Evolutionary conservation across 2,329 filamentous ascomycete species (phyloP).

Genomic region (Cercospora zeina): DNA sequence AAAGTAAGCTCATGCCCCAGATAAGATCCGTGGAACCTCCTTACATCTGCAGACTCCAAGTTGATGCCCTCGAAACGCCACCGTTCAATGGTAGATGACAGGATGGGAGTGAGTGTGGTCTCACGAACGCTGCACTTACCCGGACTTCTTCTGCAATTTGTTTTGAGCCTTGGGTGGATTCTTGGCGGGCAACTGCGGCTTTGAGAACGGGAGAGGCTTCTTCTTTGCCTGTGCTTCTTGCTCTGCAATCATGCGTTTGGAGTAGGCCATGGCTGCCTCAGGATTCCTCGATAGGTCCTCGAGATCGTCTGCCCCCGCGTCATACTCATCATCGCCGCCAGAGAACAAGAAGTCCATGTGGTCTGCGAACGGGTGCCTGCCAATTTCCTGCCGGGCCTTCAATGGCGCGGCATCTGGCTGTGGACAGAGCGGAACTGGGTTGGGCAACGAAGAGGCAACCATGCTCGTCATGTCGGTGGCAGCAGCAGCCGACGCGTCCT

Average conservation of each 20-base stretch:
- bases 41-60: neutral
- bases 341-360: constrained; percentile 41
- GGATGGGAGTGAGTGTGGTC: neutral
- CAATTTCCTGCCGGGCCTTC: constrained; percentile 23
- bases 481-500: constrained; percentile 41
- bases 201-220: constrained; percentile 9
- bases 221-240: constrained; percentile 27
- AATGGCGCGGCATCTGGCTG: constrained; percentile 12
- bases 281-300: constrained; percentile 39
- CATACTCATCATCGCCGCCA: constrained; percentile 39
- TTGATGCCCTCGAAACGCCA: neutral
- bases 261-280: constrained; percentile 41
- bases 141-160: constrained; percentile 34
- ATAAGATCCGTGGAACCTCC: neutral
- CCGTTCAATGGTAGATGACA: neutral
- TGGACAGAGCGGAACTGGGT: constrained; percentile 16
- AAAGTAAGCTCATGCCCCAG: neutral
- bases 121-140: constrained; percentile 1
- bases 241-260: constrained; percentile 38
- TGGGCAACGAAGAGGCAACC: constrained; percentile 9
- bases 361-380: constrained; percentile 38
- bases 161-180: constrained; percentile 27
- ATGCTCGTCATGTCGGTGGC: neutral
- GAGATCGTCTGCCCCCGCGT: constrained; percentile 40
- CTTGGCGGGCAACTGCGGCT: constrained; percentile 5